These are phyloP conservation scores for Ascochyta koolunga DNA, from an alignment of 2,329 filamentous ascomycete species.

Conservation along the genomic window DNA sequence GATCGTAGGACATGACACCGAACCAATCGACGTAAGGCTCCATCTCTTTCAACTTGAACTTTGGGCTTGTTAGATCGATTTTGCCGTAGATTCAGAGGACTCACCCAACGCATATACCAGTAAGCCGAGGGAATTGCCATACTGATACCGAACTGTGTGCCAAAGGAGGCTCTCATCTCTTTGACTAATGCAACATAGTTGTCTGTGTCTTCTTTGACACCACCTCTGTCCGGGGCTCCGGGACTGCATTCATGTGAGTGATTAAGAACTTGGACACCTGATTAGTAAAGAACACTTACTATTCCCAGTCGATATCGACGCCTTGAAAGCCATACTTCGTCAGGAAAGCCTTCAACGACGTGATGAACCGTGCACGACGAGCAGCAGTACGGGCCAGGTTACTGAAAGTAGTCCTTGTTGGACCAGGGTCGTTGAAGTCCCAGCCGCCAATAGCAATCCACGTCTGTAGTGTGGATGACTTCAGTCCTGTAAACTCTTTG, in stretches of 20 bases:
- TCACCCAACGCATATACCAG: slow-evolving; percentile 28
- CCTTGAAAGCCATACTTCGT: slow-evolving; percentile 52
- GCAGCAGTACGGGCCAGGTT: slow-evolving; percentile 36
- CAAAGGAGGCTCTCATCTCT: slow-evolving; percentile 25
- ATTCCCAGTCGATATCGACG: slow-evolving; percentile 56
- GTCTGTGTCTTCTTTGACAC: slow-evolving; percentile 41
- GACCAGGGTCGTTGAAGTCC: slow-evolving; percentile 49
- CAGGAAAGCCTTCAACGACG: slow-evolving; percentile 49
- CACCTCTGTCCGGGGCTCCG: slow-evolving; percentile 43
- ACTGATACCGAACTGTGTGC: slow-evolving; percentile 31
- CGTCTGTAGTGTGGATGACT: slow-evolving; percentile 37
- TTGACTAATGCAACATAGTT: slow-evolving; percentile 31
- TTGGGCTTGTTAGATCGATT: not conserved
- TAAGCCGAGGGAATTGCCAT: slow-evolving; percentile 28
- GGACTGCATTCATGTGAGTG: slow-evolving; percentile 12
- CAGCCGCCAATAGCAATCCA: slow-evolving; percentile 53
- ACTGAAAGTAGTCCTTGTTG: slow-evolving; percentile 31
- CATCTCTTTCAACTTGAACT: slow-evolving; percentile 45
- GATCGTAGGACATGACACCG: slow-evolving; percentile 31
- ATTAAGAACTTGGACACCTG: not conserved
- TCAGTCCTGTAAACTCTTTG: slow-evolving; percentile 40
- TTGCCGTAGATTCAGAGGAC: too few relatives aligned
- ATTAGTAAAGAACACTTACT: not conserved
- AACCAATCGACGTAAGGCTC: slow-evolving; percentile 31
- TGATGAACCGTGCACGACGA: slow-evolving; percentile 46